Evolutionary conservation across 768 basidiomycete genomes (phyloP), one percentile per base, ranked within the genome.

Genomic region (Hericium alpestre): DNA sequence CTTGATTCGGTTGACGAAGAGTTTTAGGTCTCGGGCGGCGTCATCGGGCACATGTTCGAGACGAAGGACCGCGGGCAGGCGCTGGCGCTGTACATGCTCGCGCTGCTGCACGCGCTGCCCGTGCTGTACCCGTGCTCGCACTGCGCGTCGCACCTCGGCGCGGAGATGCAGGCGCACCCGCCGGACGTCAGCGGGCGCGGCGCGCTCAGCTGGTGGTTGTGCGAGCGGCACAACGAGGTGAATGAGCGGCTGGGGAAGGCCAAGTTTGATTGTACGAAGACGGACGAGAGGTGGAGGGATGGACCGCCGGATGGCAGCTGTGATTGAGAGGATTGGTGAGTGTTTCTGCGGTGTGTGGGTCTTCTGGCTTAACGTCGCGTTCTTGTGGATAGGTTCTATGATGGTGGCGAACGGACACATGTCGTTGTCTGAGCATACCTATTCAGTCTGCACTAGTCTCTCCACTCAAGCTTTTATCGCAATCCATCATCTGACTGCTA

Each of bases 281-380:
- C 87, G 49, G 86, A 89, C 62, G 86, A 91, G 74, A 75, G 94
- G 65, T 98, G 95, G 95, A 89, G 79, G 73, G 90, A 94, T 69
- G 95, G 93, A 1, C 89, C 90, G 22, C 63, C 69, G 4, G 91
- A 97, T 70, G 93, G 92, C 16, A 83, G 86, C 48, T 98, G 94
- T 67, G 92, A 94, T 76, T 93, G 32, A 32, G 32, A 6, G 27
- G 32, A 0, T 32, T 43, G 54, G 41, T 25, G 47, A 16, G 48
- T 46, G 41, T 32, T 32, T 32, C 9, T 32, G 32, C 32, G 32
- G 32, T 6, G 9, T 32, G 8, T 32, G 32, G 2, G 32, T 32
- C 32, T 32, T 32, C 32, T 32, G 32, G 32, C 32, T 32, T 32
- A 7, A 32, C 32, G 8, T 10, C 9, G 32, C 32, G 8, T 32